Percentiles rank a stretch among this genome's conserved stretches.
Evolutionary conservation across 2,329 filamentous ascomycete genomes (phyloP).

Genomic region (Aspergillus intermedius): DNA sequence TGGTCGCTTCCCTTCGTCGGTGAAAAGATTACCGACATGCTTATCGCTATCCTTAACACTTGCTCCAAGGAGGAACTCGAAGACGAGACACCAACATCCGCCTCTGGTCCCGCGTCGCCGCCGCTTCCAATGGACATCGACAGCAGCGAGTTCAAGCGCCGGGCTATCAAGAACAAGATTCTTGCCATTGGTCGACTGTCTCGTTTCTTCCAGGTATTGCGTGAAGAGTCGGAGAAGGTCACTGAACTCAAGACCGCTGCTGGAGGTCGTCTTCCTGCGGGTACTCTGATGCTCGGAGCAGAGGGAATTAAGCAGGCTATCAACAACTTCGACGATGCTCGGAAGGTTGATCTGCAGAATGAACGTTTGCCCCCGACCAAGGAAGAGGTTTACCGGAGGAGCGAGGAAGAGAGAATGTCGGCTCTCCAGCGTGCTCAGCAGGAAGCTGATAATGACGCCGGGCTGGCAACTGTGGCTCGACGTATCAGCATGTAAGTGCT

Average conservation of each 20-base stretch:
- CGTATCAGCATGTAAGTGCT: slow-evolving; percentile 87
- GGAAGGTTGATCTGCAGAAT: slow-evolving; percentile 95
- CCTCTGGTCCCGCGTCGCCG: slow-evolving; percentile 67
- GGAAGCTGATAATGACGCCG: slow-evolving; percentile 87
- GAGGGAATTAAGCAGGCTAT: slow-evolving; percentile 99
- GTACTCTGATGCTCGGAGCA: slow-evolving; percentile 94
- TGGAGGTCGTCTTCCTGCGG: slow-evolving; percentile 84
- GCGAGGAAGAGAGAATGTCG: slow-evolving; percentile 70
- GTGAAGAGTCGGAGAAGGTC: slow-evolving; percentile 93
- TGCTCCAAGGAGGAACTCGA: slow-evolving; percentile 99
- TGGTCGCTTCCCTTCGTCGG: slow-evolving; percentile 98
- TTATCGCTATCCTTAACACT: slow-evolving; percentile 95
- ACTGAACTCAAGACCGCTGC: slow-evolving; percentile 96
- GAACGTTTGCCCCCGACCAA: slow-evolving; percentile 87
- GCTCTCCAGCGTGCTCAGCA: slow-evolving; percentile 79
- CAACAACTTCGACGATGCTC: slow-evolving; percentile 89
- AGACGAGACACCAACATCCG: slow-evolving; percentile 74
- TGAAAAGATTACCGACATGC: slow-evolving; percentile 99
- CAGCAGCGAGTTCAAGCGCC: slow-evolving; percentile 85
- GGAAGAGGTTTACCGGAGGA: slow-evolving; percentile 81
- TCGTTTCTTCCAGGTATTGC: slow-evolving; percentile 94
- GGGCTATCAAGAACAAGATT: slow-evolving; percentile 99
- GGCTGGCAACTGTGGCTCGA: slow-evolving; percentile 77
- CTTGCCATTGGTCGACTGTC: slow-evolving; percentile 93
- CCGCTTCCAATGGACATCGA: slow-evolving; percentile 68